phyloP scores from a whole-genome alignment of 2,329 filamentous ascomycete species.

The Aspergillus sergii region DNA sequence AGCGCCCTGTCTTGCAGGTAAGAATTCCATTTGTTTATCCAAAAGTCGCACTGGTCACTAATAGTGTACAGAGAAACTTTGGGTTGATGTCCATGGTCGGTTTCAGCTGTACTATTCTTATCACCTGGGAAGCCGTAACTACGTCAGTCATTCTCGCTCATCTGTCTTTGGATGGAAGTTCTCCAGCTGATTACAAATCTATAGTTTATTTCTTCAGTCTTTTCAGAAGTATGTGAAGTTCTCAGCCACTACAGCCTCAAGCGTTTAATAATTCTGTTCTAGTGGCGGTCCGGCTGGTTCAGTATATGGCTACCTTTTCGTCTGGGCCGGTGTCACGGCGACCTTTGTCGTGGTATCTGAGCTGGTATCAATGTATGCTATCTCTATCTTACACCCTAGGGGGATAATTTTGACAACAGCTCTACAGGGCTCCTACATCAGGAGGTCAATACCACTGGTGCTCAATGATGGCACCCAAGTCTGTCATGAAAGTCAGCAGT shows the following conservation, averaged over 20 bases:
- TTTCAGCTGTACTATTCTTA: slow-evolving; percentile 44
- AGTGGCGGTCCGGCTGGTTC: slow-evolving; percentile 38
- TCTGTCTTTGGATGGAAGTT: background rate
- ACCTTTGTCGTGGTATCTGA: slow-evolving; percentile 34
- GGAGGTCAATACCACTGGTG: slow-evolving; percentile 47
- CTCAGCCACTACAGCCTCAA: background rate
- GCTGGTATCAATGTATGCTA: slow-evolving; percentile 35
- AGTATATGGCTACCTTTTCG: slow-evolving; percentile 37
- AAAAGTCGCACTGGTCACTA: too few species aligned
- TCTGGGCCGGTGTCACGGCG: slow-evolving; percentile 32
- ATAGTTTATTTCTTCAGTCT: slow-evolving; percentile 18
- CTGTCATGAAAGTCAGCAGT: slow-evolving; percentile 39
- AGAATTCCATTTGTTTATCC: background rate
- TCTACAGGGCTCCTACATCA: slow-evolving; percentile 34
- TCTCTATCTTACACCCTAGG: background rate
- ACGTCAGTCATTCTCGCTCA: background rate
- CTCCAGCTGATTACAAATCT: background rate
- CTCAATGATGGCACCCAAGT: slow-evolving; percentile 42
- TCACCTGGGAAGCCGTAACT: slow-evolving; percentile 38
- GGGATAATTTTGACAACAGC: background rate
- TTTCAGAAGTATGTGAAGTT: slow-evolving; percentile 22
- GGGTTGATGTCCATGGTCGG: slow-evolving; percentile 45
- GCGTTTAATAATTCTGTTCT: background rate
- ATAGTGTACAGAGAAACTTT: slow-evolving; percentile 38
- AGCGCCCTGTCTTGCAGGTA: slow-evolving; percentile 52